Percentiles rank a stretch among this genome's conserved stretches.
phyloP scores from a whole-genome alignment of 768 basidiomycete genomes.

The Suillus alpinus region DNA sequence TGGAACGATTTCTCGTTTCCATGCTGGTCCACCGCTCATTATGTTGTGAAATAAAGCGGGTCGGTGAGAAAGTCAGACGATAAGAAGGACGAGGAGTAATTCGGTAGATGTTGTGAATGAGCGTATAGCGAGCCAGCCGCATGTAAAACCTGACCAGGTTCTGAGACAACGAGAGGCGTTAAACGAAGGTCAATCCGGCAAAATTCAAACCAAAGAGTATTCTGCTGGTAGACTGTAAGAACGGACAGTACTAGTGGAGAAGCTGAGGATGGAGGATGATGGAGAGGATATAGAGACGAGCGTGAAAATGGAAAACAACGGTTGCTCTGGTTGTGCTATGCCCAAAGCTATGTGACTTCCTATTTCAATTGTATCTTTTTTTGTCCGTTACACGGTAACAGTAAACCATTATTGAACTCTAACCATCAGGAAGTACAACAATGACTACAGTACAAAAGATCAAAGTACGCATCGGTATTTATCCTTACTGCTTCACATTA shows the following conservation, averaged over 20 bases:
- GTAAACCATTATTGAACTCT: constrained; percentile 1
- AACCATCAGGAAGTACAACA: constrained; percentile 6
- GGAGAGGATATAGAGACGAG: background rate
- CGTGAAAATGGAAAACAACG: background rate
- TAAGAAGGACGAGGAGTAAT: constrained; percentile 18
- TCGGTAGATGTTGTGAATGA: constrained; percentile 23
- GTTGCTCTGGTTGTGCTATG: constrained; percentile 11
- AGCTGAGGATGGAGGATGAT: constrained; percentile 12
- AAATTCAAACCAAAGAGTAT: background rate
- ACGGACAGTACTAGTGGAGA: constrained; percentile 18
- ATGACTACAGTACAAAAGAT: constrained; percentile 94
- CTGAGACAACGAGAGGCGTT: constrained; percentile 20
- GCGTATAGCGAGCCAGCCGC: constrained; percentile 35
- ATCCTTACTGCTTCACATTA: constrained; percentile 16
- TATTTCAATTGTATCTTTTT: constrained; percentile 5
- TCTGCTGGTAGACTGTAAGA: constrained; percentile 13
- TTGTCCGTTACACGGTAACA: background rate
- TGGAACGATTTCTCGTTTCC: constrained; percentile 96
- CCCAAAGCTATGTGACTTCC: constrained; percentile 5
- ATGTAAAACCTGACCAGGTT: constrained; percentile 19
- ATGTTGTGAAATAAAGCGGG: constrained; percentile 9
- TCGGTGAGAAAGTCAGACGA: constrained; percentile 20
- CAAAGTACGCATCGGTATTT: constrained; percentile 46
- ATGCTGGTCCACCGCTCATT: constrained; percentile 64
- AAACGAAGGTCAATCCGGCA: constrained; percentile 15